phyloP scores from a whole-genome alignment of 192 early-diverging fungal genomes.

The Glomus cerebriforme region DNA sequence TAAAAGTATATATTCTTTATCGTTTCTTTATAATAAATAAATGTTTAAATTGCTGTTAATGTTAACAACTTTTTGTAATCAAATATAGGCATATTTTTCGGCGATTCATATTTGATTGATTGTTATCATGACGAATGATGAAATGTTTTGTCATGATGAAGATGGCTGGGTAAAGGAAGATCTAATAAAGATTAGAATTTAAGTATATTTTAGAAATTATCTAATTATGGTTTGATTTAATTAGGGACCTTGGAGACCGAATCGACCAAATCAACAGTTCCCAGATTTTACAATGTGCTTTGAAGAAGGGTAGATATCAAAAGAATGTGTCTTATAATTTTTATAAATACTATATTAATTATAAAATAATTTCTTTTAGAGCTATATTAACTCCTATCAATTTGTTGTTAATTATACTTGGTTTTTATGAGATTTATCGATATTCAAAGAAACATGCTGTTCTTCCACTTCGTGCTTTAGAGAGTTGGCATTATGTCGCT shows the following conservation, averaged over 20 bases:
- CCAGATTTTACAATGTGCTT: conserved; percentile 38
- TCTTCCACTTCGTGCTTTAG: conserved; percentile 7
- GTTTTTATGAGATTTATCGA: neutral
- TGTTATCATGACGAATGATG: neutral
- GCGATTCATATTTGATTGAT: neutral
- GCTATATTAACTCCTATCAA: conserved; percentile 1
- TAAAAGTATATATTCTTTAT: too few species aligned
- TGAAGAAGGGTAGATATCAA: conserved; percentile 34
- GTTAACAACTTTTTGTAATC: too few species aligned
- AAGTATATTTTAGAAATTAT: neutral
- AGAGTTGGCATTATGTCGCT: conserved; percentile 10
- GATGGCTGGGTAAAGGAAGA: conserved; percentile 47
- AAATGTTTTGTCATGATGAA: conserved; percentile 37
- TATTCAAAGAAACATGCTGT: conserved; percentile 7
- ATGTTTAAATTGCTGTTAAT: too few species aligned
- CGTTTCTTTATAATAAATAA: too few species aligned
- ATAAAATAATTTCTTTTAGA: neutral
- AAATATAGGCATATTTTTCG: neutral
- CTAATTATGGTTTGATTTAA: neutral
- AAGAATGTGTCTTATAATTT: neutral
- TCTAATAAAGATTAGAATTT: conserved; percentile 8
- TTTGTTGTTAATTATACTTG: conserved; percentile 1
- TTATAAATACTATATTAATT: neutral
- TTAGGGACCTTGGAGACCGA: conserved; percentile 34
- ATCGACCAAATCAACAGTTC: neutral